Base-by-base conservation (phyloP, 2,329 filamentous ascomycete genomes). In the Geosmithia putterillii region DNA sequence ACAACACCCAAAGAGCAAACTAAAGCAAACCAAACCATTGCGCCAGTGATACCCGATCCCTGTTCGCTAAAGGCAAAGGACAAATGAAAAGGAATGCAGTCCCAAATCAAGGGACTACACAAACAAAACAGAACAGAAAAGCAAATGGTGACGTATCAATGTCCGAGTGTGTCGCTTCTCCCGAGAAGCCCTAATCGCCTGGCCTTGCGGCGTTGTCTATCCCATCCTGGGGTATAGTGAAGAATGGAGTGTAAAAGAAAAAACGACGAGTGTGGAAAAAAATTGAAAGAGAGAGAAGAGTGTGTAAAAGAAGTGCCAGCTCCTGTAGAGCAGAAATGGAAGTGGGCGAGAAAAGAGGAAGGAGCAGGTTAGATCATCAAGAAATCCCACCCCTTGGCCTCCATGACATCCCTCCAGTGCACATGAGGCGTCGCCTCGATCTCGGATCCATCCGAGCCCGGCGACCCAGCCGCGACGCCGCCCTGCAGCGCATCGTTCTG, bases 371-470 rank as follows among this genome's bases (percentile, higher is more conserved):
- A 95, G 65, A 95, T 89, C 62, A 95, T 76, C 62, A 95, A 73
- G 67, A 87, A 92, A 61, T 94, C 86, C 89, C 87, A 95, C 53
- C 79, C 79, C 69, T 90, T 92, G 67, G 82, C 78, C 66, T 78
- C 79, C 88, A 95, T 95, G 59, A 90, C 78, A 66, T 94, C 86
- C 67, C 90, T 76, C 90, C 90, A 96, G 79, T 89, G 88, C 64
- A 94, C 77, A 67, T 83, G 82, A 58, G 78, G 22, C 80, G 63
- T 66, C 62, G 28, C 10, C 53, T 60, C 56, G 46, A 58, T 59
- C 45, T 64, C 61, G 25, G 60, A 60, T 37, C 53, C 54, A 23
- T 57, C 53, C 35, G 62, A 61, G 18, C 60, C 56, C 18, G 61
- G 60, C 39, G 57, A 57, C 57, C 58, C 60, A 12, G 52, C 56